A percentile compares a stretch with the other conserved stretches of the same genome.
Evolutionary conservation across 2,329 filamentous ascomycete species (phyloP).

Genomic region (Cladobotryum mycophilum): DNA sequence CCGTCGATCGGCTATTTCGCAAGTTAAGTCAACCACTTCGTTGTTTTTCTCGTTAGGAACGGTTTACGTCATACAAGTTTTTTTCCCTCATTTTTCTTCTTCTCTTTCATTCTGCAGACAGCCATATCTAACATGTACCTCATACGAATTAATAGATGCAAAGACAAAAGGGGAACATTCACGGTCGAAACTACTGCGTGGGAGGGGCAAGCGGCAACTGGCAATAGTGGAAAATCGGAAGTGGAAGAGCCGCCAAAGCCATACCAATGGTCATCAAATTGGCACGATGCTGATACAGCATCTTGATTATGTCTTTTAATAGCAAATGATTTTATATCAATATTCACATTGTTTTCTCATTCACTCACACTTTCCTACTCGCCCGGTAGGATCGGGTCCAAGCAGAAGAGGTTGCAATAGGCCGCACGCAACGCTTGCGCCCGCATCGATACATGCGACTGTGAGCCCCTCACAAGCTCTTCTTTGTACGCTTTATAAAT

Average conservation of each 20-base stretch:
- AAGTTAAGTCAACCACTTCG: constrained; percentile 37
- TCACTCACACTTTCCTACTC: background rate
- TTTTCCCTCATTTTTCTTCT: too few species aligned
- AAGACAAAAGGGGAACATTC: constrained; percentile 51
- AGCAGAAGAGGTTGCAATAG: too few species aligned
- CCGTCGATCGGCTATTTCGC: constrained; percentile 54
- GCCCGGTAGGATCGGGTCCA: too few species aligned
- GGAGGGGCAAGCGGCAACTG: constrained; percentile 36
- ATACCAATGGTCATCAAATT: constrained; percentile 30
- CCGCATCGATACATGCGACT: too few species aligned
- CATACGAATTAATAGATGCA: constrained; percentile 40
- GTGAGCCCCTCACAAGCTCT: too few species aligned
- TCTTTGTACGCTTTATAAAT: too few species aligned
- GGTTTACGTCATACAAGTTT: background rate
- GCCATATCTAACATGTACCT: background rate
- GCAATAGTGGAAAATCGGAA: background rate
- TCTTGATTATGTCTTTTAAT: constrained; percentile 12
- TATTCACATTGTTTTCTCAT: background rate
- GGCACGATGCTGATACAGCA: constrained; percentile 27
- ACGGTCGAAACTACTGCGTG: constrained; percentile 59
- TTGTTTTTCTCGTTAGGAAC: background rate
- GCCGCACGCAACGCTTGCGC: too few species aligned
- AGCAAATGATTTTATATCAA: background rate
- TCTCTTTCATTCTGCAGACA: background rate
- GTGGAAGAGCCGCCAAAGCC: constrained; percentile 14